Conservation (phyloP, 768 basidiomycete species). For the Hygrocybe coccinea region DNA sequence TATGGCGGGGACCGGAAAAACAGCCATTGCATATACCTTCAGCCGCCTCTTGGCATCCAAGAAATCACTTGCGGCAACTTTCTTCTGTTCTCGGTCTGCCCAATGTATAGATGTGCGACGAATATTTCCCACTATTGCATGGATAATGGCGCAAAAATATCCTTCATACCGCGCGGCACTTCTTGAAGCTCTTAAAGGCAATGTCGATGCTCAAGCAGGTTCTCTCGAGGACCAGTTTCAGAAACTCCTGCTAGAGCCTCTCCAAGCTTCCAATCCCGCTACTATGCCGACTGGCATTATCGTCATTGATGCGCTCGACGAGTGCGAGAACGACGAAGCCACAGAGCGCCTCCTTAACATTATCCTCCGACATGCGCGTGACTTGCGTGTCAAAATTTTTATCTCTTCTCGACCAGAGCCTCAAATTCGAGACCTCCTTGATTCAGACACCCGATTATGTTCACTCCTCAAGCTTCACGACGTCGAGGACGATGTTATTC, state of each 20-base stretch:
- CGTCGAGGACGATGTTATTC: neutral
- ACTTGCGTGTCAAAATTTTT: neutral
- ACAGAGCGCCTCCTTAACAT: neutral
- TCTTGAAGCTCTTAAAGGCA: neutral
- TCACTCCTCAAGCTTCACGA: conserved; percentile 1
- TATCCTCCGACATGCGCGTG: neutral
- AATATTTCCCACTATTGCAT: neutral
- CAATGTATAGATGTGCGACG: neutral
- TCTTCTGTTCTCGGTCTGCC: neutral
- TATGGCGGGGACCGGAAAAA: neutral
- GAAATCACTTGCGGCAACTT: neutral
- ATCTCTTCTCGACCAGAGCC: neutral
- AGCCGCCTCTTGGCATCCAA: neutral
- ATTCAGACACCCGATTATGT: neutral
- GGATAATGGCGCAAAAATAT: neutral
- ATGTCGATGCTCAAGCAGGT: neutral
- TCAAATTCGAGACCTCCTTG: neutral
- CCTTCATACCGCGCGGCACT: neutral
- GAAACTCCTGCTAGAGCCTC: neutral
- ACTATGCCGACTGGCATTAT: neutral
- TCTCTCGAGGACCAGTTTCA: neutral
- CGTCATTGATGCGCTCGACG: neutral
- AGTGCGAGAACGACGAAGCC: neutral
- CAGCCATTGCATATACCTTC: neutral
- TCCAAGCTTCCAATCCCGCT: neutral